Conservation (phyloP, 1,284 basidiomycete species). For the Omphalotus olearius region DNA sequence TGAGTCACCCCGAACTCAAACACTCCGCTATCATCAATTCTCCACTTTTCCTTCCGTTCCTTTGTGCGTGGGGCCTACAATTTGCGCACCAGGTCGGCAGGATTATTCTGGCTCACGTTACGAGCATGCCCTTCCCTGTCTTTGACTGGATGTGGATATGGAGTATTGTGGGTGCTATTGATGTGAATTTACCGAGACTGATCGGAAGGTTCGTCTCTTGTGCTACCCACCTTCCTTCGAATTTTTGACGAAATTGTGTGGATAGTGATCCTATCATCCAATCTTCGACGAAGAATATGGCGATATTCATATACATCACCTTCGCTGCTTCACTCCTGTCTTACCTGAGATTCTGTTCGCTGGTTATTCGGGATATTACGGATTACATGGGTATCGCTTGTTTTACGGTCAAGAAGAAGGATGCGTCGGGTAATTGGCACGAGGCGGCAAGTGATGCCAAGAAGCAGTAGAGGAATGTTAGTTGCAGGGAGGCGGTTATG, state of each 20-base stretch:
- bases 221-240: constrained; percentile 8
- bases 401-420: constrained; percentile 84
- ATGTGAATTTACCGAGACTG: constrained; percentile 75
- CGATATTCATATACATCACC: constrained; percentile 68
- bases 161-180: constrained; percentile 74
- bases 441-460: constrained; percentile 5
- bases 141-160: constrained; percentile 89
- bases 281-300: constrained; percentile 50
- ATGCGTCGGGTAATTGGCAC: constrained; percentile 65
- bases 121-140: constrained; percentile 78
- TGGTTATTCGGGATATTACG: constrained; percentile 85
- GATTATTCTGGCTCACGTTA: constrained; percentile 93
- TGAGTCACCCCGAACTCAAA: constrained; percentile 60
- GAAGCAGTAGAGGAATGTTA: not conserved
- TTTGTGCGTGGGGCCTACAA: constrained; percentile 86
- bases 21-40: constrained; percentile 57
- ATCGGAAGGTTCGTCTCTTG: constrained; percentile 54
- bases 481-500: not conserved
- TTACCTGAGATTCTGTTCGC: constrained; percentile 77
- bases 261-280: constrained; percentile 68
- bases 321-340: constrained; percentile 62
- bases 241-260: not conserved
- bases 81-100: constrained; percentile 87
- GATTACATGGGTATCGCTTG: constrained; percentile 87
- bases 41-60: constrained; percentile 79